Evolutionary conservation across 2,329 filamentous ascomycete species (phyloP).

Genomic region (Periconia digitata): DNA sequence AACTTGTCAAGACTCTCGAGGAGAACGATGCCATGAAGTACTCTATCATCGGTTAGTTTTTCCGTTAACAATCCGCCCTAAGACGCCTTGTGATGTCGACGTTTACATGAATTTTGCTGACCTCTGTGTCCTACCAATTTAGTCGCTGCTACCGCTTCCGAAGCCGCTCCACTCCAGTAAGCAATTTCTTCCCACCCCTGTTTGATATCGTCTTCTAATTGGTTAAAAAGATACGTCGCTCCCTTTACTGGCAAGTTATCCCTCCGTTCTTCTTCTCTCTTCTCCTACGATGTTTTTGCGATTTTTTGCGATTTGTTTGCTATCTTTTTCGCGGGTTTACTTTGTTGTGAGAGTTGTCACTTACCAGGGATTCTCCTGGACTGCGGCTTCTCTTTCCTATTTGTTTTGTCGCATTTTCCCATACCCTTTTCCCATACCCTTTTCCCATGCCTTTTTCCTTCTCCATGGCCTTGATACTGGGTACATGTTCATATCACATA

Average conservation of each 20-base stretch:
- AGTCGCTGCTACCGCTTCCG: conserved; percentile 96
- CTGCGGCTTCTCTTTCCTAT: no score
- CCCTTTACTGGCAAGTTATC: conserved; percentile 74
- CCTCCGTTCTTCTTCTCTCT: conserved; percentile 10
- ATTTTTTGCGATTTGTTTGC: neutral
- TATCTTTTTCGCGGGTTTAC: no score
- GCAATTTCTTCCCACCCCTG: no score
- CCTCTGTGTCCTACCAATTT: no score
- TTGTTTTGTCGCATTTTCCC: no score
- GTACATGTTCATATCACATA: neutral
- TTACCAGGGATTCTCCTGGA: no score
- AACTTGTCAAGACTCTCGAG: conserved; percentile 99
- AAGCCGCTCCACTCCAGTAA: conserved; percentile 89
- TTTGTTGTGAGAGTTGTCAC: no score
- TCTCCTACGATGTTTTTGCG: neutral
- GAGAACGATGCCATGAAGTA: conserved; percentile 99
- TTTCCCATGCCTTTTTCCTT: neutral
- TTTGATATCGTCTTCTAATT: no score
- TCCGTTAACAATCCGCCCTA: no score
- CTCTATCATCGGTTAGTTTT: no score
- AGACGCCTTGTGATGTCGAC: no score
- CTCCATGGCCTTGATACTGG: neutral
- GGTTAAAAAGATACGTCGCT: conserved; percentile 55
- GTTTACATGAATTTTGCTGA: no score
- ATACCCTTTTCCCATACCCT: neutral